Conservation (phyloP, 768 basidiomycete species). For the Podaxis rugospora region DNA sequence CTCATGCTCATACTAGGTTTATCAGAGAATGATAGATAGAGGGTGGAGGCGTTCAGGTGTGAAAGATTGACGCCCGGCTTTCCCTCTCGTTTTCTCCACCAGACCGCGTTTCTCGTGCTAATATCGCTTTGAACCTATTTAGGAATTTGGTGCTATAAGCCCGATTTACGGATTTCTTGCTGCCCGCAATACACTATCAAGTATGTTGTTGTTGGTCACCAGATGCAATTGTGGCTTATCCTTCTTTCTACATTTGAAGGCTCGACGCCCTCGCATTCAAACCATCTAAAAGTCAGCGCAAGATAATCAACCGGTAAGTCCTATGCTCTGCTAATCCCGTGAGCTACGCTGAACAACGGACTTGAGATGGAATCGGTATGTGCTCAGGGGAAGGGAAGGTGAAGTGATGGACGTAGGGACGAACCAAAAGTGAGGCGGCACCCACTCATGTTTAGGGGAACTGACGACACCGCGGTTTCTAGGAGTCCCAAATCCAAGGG, state of each 20-base stretch:
- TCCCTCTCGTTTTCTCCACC: not conserved
- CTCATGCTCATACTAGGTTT: slow-evolving; percentile 41
- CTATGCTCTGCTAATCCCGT: not conserved
- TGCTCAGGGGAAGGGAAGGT: slow-evolving; percentile 39
- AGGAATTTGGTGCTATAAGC: slow-evolving; percentile 81
- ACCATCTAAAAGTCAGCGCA: slow-evolving; percentile 70
- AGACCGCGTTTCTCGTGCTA: not conserved
- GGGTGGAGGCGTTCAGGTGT: slow-evolving; percentile 81
- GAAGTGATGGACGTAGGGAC: slow-evolving; percentile 25
- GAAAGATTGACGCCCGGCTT: not conserved
- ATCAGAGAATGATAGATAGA: slow-evolving; percentile 79
- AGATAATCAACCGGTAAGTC: slow-evolving; percentile 63
- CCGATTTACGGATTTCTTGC: slow-evolving; percentile 75
- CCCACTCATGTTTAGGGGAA: slow-evolving; percentile 2
- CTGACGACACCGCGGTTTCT: not conserved
- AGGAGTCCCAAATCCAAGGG: slow-evolving; percentile 17
- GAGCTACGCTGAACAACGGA: not conserved
- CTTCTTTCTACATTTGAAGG: slow-evolving; percentile 29
- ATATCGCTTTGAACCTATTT: not conserved
- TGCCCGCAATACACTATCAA: slow-evolving; percentile 96
- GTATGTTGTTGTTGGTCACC: slow-evolving; percentile 20
- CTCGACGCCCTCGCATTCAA: slow-evolving; percentile 64
- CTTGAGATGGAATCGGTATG: slow-evolving; percentile 68
- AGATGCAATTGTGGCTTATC: slow-evolving; percentile 15
- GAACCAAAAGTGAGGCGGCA: slow-evolving; percentile 12